phyloP scores from a whole-genome alignment of 2,329 filamentous ascomycete genomes.

The Colletotrichum nymphaeae region DNA sequence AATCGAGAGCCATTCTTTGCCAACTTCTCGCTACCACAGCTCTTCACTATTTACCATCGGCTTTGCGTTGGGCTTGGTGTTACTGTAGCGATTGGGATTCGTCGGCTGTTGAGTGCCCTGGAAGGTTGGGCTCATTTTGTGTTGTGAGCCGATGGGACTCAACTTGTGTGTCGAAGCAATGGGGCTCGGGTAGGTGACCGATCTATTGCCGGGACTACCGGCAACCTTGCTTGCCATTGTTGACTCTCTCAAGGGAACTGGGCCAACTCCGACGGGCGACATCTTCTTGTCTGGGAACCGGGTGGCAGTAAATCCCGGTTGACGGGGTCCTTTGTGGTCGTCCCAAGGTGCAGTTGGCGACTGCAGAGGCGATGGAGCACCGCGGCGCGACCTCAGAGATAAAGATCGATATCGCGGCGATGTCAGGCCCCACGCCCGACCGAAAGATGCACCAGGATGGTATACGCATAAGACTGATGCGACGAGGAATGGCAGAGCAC shows the following conservation, averaged over 20 bases:
- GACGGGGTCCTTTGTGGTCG: constrained; percentile 29
- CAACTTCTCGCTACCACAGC: constrained; percentile 12
- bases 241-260: constrained; percentile 26
- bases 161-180: constrained; percentile 23
- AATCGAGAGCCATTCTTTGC: not conserved
- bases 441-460: constrained; percentile 54
- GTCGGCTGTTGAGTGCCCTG: constrained; percentile 16
- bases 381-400: constrained; percentile 18
- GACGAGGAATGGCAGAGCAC: constrained; percentile 52
- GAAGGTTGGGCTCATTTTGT: constrained; percentile 24
- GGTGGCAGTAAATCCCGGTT: constrained; percentile 28
- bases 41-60: constrained; percentile 34
- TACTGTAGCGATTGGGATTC: constrained; percentile 10
- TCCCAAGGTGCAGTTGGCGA: constrained; percentile 31
- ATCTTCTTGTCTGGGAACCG: constrained; percentile 31
- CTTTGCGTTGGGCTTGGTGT: constrained; percentile 16
- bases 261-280: constrained; percentile 26
- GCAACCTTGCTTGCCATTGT: constrained; percentile 34
- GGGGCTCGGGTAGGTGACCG: constrained; percentile 30
- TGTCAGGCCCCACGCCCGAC: constrained; percentile 52
- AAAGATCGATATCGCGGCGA: constrained; percentile 42
- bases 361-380: constrained; percentile 27
- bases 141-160: constrained; percentile 12
- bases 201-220: constrained; percentile 27
- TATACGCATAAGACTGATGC: constrained; percentile 48